Evolutionary conservation across 495 filamentous ascomycete genomes (phyloP).

Genomic region (Podospora fimiseda): DNA sequence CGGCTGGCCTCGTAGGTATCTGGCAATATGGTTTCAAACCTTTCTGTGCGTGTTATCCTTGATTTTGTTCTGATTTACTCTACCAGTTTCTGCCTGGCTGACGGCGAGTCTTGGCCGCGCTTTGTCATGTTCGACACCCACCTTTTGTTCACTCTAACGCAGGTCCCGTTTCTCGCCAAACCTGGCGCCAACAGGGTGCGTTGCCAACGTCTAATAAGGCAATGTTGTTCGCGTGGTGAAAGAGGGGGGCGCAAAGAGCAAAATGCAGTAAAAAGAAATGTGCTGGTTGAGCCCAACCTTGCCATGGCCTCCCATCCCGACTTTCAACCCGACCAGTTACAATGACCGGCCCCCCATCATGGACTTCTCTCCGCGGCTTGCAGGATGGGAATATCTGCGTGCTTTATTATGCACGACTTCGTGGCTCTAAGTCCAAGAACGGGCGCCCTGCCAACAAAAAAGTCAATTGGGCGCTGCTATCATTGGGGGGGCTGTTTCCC

Average conservation of each 20-base stretch:
- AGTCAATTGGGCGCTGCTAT: conserved; percentile 2
- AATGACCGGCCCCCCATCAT: not conserved
- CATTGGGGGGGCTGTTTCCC: conserved; percentile 7
- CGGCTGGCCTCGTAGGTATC: conserved; percentile 7
- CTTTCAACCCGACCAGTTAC: conserved; percentile 23
- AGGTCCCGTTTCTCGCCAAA: not conserved
- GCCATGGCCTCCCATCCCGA: conserved; percentile 7
- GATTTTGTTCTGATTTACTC: not conserved
- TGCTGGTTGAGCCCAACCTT: conserved; percentile 26
- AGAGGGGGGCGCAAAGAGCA: conserved; percentile 2
- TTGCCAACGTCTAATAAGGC: no score
- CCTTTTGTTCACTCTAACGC: not conserved
- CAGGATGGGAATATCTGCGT: no score
- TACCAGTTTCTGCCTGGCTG: not conserved
- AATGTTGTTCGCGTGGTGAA: conserved; percentile 3
- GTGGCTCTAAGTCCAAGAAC: conserved; percentile 22
- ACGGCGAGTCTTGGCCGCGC: not conserved
- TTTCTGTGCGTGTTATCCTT: conserved; percentile 14
- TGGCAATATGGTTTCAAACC: conserved; percentile 21
- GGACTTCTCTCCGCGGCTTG: no score
- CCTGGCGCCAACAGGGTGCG: no score
- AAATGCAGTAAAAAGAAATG: not conserved
- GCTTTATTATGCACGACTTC: conserved; percentile 37
- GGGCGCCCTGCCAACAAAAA: conserved; percentile 6
- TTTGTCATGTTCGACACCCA: not conserved